Evolutionary conservation across 2,329 filamentous ascomycete genomes (phyloP), one percentile per base, ranked within the genome.

Genomic region (Trichoderma citrinoviride): DNA sequence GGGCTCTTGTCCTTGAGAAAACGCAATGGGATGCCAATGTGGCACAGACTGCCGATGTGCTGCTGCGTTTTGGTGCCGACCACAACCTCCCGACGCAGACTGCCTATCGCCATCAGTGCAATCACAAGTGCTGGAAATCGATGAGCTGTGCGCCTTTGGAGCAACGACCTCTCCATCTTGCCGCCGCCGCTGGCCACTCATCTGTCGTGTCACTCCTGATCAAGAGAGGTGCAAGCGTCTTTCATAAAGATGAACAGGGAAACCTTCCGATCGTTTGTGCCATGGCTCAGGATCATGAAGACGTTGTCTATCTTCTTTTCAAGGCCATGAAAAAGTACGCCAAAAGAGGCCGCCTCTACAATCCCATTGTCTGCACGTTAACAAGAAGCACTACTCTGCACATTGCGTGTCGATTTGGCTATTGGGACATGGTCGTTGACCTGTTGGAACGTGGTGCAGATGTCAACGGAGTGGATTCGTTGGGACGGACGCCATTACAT

Each of bases 381-480:
- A 53, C 43, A 7, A 7, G 52, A 33, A 67, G 65, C 44, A 65
- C 62, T 7, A 21, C 41, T 12, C 50, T 67, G 7, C 65, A 67
- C 12, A 65, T 67, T 7, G 65, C 65, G 14, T 65, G 63, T 40
- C 63, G 65, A 27, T 67, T 67, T 27, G 63, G 44, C 17, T 47
- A 41, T 14, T 21, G 15, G 14, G 33, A 53, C n/a, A 40, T 65
- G 23, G 62, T 65, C 7, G 21, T 1, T 2, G 23, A 15, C 8
- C 46, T 67, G n/a, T 12, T 65, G 14, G n/a, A 37, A 15, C 17
- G n/a, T 10, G 57, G 53, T 25, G 57, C 23, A 2, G 52, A 56
- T 14, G 47, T 57, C 23, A 53, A 67, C 7, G 57, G 25, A 27
- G 15, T 19, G 7, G 65, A 67, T n/a, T 19, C 17, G 23, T 15